Base-by-base conservation (phyloP, 495 filamentous ascomycete species). In the Pseudomonodictys pantanalensis region DNA sequence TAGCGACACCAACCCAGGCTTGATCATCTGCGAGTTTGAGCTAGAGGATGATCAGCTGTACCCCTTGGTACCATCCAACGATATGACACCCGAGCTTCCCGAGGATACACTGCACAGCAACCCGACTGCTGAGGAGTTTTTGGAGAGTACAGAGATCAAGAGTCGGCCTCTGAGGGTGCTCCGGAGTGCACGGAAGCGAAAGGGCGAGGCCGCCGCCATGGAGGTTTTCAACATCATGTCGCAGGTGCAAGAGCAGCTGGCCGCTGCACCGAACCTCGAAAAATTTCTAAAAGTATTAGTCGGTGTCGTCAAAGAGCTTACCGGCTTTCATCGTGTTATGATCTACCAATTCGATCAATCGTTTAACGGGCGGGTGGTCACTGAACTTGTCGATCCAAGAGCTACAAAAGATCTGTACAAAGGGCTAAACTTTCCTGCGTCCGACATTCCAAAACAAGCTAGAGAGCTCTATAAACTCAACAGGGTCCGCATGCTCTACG, bases 151-250 rank as follows among this genome's bases (percentile, higher is more conserved):
- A 0, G 76, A 85, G 47, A 85, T 82, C 58, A 73, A 77, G 35
- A 92, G 87, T 70, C 89, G 83, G 59, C 91, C 92, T 4, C 76
- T 97, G 28, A 79, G 92, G 10, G 81, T 92, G 3, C 74, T 95
- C 17, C 81, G 90, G n/a, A 88, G 82, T 71, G 86, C 90, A 0
- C 80, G 90, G 6, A 86, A 88, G 57, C 72, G 85, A 43, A 86
- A 80, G 64, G 91, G 91, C 12, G 91, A 96, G 65, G 88, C 90
- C 18, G 89, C 90, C 32, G 86, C 88, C 0, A 95, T 97, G 89
- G 90, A 95, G 67, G 89, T 95, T 6, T 95, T 95, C 69, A 92
- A 91, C 69, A 89, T 96, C 56, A 87, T 96, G 81, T 88, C 80
- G 58, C 93, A 89, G 73, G 89, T 89, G 47, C 86, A 92, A 68